Percentiles rank a stretch among this genome's conserved stretches.
Conservation (phyloP, 257 asterid species). For the Rehmannia glutinosa region DNA sequence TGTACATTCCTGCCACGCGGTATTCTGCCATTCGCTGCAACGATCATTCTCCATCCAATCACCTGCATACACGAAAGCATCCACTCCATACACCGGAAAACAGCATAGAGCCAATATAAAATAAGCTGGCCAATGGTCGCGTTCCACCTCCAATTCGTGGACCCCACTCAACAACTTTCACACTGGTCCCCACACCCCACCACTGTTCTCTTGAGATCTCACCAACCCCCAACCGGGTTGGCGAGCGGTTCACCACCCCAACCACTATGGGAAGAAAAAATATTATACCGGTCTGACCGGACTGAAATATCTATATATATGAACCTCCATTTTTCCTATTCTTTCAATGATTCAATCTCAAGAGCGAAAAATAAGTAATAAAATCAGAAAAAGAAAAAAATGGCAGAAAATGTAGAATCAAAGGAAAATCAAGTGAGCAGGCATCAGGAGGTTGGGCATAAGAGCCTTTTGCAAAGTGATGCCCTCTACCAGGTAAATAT, state of each 20-base stretch:
- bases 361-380: no score
- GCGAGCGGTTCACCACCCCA: conserved; percentile 18
- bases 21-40: no score
- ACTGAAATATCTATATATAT: conserved; percentile 22
- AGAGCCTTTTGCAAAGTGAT: conserved; percentile 80
- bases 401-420: conserved; percentile 35
- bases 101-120: no score
- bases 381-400: no score
- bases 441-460: conserved; percentile 89
- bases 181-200: conserved; percentile 8
- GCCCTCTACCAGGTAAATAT: conserved; percentile 60
- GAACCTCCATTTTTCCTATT: background rate
- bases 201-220: background rate
- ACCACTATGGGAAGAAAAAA: background rate
- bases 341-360: conserved; percentile 5
- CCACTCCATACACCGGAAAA: no score
- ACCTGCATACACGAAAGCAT: no score
- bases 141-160: no score
- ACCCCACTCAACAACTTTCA: conserved; percentile 26
- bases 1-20: no score
- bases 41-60: no score
- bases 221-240: conserved; percentile 54
- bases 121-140: no score
- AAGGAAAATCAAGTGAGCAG: conserved; percentile 24
- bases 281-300: conserved; percentile 33